Evolutionary conservation across 257 asterid genomes (phyloP).

Genomic region (Solanum neorickii): DNA sequence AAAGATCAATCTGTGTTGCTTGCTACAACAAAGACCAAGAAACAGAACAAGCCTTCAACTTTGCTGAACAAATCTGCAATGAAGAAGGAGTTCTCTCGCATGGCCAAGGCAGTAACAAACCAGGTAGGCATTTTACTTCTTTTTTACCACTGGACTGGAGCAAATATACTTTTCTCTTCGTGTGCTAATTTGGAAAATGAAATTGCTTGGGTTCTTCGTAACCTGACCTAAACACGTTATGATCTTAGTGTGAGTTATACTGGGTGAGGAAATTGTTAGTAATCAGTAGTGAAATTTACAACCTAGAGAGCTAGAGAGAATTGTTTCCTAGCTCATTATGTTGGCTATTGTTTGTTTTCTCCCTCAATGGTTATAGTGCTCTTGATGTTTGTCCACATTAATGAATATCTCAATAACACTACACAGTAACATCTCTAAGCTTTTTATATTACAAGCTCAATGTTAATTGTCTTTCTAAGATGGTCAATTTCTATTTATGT

Average conservation of each 20-base stretch:
- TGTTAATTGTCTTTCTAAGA: neutral
- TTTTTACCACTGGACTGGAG: neutral
- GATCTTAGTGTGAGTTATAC: neutral
- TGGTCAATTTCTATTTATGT: neutral
- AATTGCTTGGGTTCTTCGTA: neutral
- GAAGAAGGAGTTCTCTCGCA: constrained; percentile 81
- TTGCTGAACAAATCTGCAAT: constrained; percentile 52
- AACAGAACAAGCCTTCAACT: constrained; percentile 64
- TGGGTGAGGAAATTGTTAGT: too few relatives aligned
- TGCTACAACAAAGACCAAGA: constrained; percentile 84
- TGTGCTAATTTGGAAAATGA: neutral
- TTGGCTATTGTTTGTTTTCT: neutral
- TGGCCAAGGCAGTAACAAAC: constrained; percentile 87
- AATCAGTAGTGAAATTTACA: neutral
- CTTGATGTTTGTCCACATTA: neutral
- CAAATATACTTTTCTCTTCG: neutral
- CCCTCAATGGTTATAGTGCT: neutral
- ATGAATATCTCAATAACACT: neutral
- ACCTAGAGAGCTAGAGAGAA: neutral
- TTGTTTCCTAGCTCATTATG: neutral
- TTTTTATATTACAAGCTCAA: neutral
- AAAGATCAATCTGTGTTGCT: constrained; percentile 73
- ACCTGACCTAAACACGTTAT: neutral
- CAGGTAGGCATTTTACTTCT: constrained; percentile 38
- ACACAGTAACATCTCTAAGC: neutral